These are phyloP conservation scores for Euphorbia schlechtendalii DNA, from an alignment of 441 rosid species.

Conservation along the genomic window DNA sequence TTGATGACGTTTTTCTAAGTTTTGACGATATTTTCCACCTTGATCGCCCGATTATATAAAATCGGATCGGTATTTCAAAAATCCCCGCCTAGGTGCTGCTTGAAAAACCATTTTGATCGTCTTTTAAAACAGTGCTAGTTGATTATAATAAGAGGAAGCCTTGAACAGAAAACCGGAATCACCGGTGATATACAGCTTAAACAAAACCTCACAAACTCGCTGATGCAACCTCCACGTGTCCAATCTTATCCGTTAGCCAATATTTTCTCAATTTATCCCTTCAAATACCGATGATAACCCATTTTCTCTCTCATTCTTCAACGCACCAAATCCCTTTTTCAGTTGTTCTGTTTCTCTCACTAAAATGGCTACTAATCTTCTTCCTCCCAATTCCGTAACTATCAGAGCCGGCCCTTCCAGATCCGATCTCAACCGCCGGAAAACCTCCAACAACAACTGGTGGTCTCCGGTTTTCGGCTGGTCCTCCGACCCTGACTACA, in stretches of 20 bases:
- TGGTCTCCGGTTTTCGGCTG: slow-evolving; percentile 69
- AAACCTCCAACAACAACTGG: slow-evolving; percentile 38
- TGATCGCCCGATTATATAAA: too few relatives aligned
- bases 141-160: too few relatives aligned
- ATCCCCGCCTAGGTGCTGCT: too few relatives aligned
- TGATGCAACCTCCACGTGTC: slow-evolving; percentile 27
- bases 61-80: too few relatives aligned
- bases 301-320: too few relatives aligned
- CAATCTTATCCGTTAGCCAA: slow-evolving; percentile 26
- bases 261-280: neutral
- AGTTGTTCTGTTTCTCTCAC: neutral
- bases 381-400: slow-evolving; percentile 26
- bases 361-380: slow-evolving; percentile 44
- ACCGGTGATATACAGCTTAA: neutral
- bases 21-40: too few relatives aligned
- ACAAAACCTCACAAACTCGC: neutral
- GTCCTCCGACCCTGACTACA: slow-evolving; percentile 68
- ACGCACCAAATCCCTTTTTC: too few relatives aligned
- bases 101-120: too few relatives aligned
- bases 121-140: too few relatives aligned
- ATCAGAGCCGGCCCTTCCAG: slow-evolving; percentile 29
- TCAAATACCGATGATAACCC: neutral
- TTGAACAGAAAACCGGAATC: slow-evolving; percentile 10
- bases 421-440: slow-evolving; percentile 20
- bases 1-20: too few relatives aligned